Evolutionary conservation across 2,329 filamentous ascomycete species (phyloP), one percentile per base, ranked within the genome.

Genomic region (Rachicladosporium sp.): DNA sequence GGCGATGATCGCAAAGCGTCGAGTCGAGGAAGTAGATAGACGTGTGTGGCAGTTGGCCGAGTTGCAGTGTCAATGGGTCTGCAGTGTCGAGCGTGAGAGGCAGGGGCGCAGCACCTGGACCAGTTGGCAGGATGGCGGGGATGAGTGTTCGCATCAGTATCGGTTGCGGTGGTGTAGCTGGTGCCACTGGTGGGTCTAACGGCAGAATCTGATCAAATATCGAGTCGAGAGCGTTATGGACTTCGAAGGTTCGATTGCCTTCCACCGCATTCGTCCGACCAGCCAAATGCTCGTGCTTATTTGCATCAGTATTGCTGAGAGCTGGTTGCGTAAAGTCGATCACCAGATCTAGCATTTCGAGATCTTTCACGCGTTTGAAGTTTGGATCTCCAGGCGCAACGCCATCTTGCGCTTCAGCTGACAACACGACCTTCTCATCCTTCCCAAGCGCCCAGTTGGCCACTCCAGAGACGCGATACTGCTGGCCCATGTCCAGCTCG

Each of bases 371-470:
- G 21, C 84, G 74, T 7, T 79, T 82, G 58, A 95, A 95, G 42
- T 88, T 80, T 10, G 87, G 83, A 59, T 95, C 89, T 13, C 76
- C 74, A 29, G 87, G 73, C 47, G 83, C 80, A 42, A 81, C 76
- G 21, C 86, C 77, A 19, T 63, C 56, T 31, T 70, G 53, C 1
- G 89, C 74, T 42, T 86, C 78, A 15, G 82, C 76, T 35, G 81
- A 73, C 46, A 96, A 74, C 55, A 84, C 83, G 12, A 95, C 77
- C 47, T 80, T 83, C 61, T 96, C 89, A 54, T 96, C 86, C 35
- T 82, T 80, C 3, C 89, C 89, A 3, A 98, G 68, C 1, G 82
- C 74, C 31, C 88, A 73, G 49, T 82, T 84, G 32, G 85, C 87
- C 45, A 94, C 78, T 33, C 82, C 81, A 42, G 82, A 83, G 32